Base-by-base conservation (phyloP, 2,329 filamentous ascomycete species). In the Cordyceps militaris region DNA sequence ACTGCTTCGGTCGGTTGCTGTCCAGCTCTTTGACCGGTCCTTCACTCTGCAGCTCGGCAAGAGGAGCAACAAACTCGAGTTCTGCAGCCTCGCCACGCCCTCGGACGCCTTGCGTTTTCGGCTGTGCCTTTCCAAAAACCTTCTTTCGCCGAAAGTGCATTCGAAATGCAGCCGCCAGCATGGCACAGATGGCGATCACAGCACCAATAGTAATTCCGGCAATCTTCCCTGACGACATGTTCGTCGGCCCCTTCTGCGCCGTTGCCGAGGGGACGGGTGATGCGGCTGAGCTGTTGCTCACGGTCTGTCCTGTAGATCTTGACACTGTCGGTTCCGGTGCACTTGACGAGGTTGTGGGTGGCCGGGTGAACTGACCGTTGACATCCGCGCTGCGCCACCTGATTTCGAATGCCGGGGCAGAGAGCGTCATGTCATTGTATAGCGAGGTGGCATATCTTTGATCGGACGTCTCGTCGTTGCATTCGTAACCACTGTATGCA, bases 391-490 rank as follows among this genome's bases (percentile, higher is more conserved):
- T 59, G 24, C 63, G 61, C 67, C 67, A 69, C 5, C 67, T 63
- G 42, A 68, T 66, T 52, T 69, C 67, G 43, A 69, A 68, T 32
- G 67, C 67, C 9, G 67, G 67, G 9, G 63, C 67, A 9, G 65
- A 67, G 2, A 66, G 55, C n/a, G 60, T 57, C 13, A 61, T 63
- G 2, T 60, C 62, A 30, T 60, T 61, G 47, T 62, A 63, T 13
- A 62, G 55, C 7, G 61, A 59, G 4, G 56, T 62, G 3, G 65
- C 65, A 44, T 61, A 69, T 23, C 61, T 61, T 19, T 63, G 63
- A 42, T 67, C 62, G 13, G 58, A 48, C 1, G 48, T 60, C 16
- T 57, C 36, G 21, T 59, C 59, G 51, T 67, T 65, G 61, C 63
- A 66, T 4, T 61, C 50, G 57, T 64, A 63, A 49, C 59, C 63